A percentile compares a stretch with the other conserved stretches of the same genome.
phyloP scores from a whole-genome alignment of 768 basidiomycete species.

The Kwoniella dendrophila region DNA sequence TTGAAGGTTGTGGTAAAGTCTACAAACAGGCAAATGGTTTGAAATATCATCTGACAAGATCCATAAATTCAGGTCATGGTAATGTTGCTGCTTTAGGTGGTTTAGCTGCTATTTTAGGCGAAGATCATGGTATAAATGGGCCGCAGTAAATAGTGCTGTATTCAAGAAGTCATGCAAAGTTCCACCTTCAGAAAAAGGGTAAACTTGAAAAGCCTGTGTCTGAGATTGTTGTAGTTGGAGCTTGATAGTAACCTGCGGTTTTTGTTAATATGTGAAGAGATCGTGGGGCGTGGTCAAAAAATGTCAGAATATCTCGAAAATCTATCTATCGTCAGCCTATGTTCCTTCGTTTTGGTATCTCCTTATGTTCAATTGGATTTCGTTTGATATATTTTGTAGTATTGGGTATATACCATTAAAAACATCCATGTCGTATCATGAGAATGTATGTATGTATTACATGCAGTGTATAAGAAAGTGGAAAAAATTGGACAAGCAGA shows the following conservation, averaged over 20 bases:
- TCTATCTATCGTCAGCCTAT: too few relatives aligned
- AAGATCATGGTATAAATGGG: conserved; percentile 1
- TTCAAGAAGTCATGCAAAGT: too few relatives aligned
- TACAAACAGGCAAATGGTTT: conserved; percentile 56
- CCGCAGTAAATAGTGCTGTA: too few relatives aligned
- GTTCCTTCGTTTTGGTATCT: background rate
- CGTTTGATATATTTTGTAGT: conserved; percentile 1
- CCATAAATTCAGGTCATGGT: conserved; percentile 54
- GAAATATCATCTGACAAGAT: conserved; percentile 54
- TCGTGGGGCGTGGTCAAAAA: too few relatives aligned
- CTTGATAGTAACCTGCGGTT: too few relatives aligned
- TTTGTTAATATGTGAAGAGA: too few relatives aligned
- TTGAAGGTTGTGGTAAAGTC: conserved; percentile 54
- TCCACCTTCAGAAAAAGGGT: too few relatives aligned
- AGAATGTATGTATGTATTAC: conserved; percentile 27
- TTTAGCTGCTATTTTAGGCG: conserved; percentile 26
- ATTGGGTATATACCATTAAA: conserved; percentile 20
- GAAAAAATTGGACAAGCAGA: background rate
- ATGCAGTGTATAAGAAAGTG: conserved; percentile 5
- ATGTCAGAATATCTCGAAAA: too few relatives aligned
- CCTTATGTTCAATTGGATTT: background rate
- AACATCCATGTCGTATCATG: conserved; percentile 10
- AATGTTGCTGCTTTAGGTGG: conserved; percentile 50
- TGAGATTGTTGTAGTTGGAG: too few relatives aligned
- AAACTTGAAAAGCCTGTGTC: too few relatives aligned